Evolutionary conservation across 2,329 filamentous ascomycete genomes (phyloP).

Genomic region (Ceratocystis colombiana): DNA sequence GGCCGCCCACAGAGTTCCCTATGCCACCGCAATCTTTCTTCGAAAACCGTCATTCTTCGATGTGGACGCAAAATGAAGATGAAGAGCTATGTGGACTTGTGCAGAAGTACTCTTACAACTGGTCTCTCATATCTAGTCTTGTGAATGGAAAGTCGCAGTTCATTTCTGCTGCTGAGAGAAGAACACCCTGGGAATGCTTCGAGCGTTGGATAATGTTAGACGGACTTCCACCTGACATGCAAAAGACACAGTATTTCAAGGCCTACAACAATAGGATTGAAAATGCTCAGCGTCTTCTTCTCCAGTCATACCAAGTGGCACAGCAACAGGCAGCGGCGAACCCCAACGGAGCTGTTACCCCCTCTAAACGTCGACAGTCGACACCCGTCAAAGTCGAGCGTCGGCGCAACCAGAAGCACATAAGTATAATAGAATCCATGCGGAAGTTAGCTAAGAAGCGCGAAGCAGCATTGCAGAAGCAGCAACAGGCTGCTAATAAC

Average conservation of each 20-base stretch:
- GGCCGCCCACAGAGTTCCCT: constrained; percentile 77
- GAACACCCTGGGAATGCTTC: constrained; percentile 97
- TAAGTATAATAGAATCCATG: constrained; percentile 88
- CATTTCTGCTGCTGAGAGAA: constrained; percentile 74
- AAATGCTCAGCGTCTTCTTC: constrained; percentile 46
- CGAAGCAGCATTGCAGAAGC: constrained; percentile 75
- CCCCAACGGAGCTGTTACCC: constrained; percentile 18
- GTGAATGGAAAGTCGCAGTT: constrained; percentile 65
- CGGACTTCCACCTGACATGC: constrained; percentile 83
- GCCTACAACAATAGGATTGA: constrained; percentile 53
- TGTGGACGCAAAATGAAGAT: constrained; percentile 85
- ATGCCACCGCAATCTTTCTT: constrained; percentile 92
- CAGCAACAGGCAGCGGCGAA: constrained; percentile 33
- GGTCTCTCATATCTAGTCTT: constrained; percentile 83
- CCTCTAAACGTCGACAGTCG: constrained; percentile 46
- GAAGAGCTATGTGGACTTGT: constrained; percentile 78
- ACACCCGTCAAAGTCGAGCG: constrained; percentile 78
- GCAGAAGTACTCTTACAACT: constrained; percentile 92
- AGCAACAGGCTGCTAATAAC: constrained; percentile 71
- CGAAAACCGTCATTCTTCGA: constrained; percentile 73
- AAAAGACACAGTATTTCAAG: constrained; percentile 91
- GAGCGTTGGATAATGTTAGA: constrained; percentile 92
- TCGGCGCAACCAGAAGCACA: constrained; percentile 72
- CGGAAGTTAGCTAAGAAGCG: constrained; percentile 90
- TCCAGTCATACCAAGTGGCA: constrained; percentile 44